These are phyloP conservation scores for Theobroma grandiflorum DNA, from an alignment of 441 rosid genomes.

Conservation along the genomic window DNA sequence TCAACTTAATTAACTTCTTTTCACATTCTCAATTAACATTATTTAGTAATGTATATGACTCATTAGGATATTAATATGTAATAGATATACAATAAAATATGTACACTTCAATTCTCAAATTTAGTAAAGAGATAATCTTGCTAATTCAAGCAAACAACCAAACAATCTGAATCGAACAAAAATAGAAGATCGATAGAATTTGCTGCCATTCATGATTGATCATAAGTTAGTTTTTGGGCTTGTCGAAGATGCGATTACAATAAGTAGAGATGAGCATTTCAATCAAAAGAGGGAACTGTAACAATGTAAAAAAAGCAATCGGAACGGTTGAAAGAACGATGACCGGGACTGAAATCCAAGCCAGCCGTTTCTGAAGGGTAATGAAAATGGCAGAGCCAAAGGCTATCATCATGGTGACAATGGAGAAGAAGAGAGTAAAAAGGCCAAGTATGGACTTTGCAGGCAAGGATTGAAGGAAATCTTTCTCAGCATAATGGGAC, in stretches of 20 bases:
- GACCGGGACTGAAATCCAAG: slow-evolving; percentile 18
- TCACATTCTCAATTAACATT: too few relatives aligned
- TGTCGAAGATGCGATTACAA: neutral
- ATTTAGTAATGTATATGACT: too few relatives aligned
- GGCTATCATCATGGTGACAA: slow-evolving; percentile 31
- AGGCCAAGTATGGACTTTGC: slow-evolving; percentile 32
- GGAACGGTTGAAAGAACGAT: slow-evolving; percentile 13
- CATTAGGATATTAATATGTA: too few relatives aligned
- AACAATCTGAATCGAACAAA: neutral
- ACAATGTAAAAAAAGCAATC: slow-evolving; percentile 18
- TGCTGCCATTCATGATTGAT: neutral
- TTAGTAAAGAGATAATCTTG: slow-evolving; percentile 32
- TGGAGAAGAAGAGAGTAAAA: slow-evolving; percentile 31
- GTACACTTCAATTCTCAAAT: neutral
- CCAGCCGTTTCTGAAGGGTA: neutral
- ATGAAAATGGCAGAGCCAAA: slow-evolving; percentile 27
- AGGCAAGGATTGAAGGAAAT: slow-evolving; percentile 33
- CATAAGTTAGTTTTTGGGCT: neutral
- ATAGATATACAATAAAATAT: too few relatives aligned
- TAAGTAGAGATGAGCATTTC: slow-evolving; percentile 24
- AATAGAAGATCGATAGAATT: neutral
- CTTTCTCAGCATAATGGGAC: slow-evolving; percentile 30
- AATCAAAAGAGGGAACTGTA: slow-evolving; percentile 28
- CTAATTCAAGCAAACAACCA: neutral
- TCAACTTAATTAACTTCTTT: too few relatives aligned